Evolutionary conservation across 2,329 filamentous ascomycete genomes (phyloP).

Genomic region (Neofusicoccum sp.): DNA sequence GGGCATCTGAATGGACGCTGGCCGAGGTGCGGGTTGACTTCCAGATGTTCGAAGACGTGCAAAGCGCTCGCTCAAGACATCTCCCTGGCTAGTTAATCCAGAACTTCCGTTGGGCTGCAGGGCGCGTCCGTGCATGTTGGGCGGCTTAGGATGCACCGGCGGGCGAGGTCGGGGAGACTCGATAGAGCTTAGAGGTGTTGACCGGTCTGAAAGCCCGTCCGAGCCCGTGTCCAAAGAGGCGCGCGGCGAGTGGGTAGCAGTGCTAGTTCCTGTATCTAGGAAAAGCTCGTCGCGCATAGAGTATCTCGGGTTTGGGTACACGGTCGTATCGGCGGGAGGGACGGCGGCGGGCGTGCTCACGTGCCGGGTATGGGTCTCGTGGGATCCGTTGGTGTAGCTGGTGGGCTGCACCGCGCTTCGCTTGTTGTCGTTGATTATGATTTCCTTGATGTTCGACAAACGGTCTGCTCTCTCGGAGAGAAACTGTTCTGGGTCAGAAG

Average conservation of each 20-base stretch:
- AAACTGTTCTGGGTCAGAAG: slow-evolving; percentile 1
- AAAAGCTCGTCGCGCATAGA: slow-evolving; percentile 23
- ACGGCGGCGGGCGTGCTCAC: not conserved
- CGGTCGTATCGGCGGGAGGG: not conserved
- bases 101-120: slow-evolving; percentile 5
- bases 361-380: slow-evolving; percentile 7
- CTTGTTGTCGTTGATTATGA: slow-evolving; percentile 55
- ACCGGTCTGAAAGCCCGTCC: slow-evolving; percentile 27
- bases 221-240: slow-evolving; percentile 28
- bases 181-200: slow-evolving; percentile 27
- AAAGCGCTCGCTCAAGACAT: slow-evolving; percentile 42
- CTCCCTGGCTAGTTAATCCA: slow-evolving; percentile 18
- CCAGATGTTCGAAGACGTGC: slow-evolving; percentile 32
- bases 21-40: not conserved
- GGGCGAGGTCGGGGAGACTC: slow-evolving; percentile 28
- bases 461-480: slow-evolving; percentile 37
- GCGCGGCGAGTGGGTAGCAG: slow-evolving; percentile 25
- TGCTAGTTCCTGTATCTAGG: slow-evolving; percentile 24
- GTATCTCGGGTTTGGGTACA: slow-evolving; percentile 15
- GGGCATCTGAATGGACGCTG: slow-evolving; percentile 44
- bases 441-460: slow-evolving; percentile 52
- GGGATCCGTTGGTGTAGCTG: not conserved
- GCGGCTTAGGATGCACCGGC: slow-evolving; percentile 66
- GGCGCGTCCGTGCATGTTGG: slow-evolving; percentile 54
- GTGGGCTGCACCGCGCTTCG: slow-evolving; percentile 57